These are phyloP conservation scores for Vitis hybrid DNA, from an alignment of 177 flowering plant species.

Conservation along the genomic window DNA sequence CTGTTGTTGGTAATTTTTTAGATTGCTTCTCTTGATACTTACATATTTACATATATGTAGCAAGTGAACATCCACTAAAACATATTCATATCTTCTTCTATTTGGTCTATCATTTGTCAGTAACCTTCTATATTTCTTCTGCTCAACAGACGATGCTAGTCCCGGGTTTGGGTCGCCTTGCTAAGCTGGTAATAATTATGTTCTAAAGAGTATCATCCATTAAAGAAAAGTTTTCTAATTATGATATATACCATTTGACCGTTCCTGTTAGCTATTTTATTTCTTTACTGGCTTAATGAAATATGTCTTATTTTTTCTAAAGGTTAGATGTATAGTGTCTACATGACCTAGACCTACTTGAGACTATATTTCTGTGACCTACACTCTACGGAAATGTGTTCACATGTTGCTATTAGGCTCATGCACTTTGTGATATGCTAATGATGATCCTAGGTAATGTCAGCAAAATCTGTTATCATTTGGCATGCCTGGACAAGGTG, in stretches of 20 bases:
- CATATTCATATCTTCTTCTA: background rate
- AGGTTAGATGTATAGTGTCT: no score
- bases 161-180: conserved; percentile 79
- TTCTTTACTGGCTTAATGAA: no score
- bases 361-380: no score
- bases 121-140: background rate
- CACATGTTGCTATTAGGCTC: background rate
- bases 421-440: background rate
- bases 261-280: no score
- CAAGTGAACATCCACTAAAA: background rate
- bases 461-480: background rate
- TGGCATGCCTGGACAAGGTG: no score
- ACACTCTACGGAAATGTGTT: background rate
- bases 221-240: background rate
- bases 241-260: background rate
- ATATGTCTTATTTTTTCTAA: no score
- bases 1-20: no score
- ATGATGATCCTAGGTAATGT: background rate
- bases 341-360: no score
- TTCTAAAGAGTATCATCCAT: background rate
- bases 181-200: conserved; percentile 69
- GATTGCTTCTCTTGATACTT: background rate
- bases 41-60: background rate
- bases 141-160: conserved; percentile 84
- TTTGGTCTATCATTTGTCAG: no score